Evolutionary conservation across 352 stramenopile species (phyloP), one percentile per base, ranked within the genome.

Genomic region (Globisporangium yorkense): DNA sequence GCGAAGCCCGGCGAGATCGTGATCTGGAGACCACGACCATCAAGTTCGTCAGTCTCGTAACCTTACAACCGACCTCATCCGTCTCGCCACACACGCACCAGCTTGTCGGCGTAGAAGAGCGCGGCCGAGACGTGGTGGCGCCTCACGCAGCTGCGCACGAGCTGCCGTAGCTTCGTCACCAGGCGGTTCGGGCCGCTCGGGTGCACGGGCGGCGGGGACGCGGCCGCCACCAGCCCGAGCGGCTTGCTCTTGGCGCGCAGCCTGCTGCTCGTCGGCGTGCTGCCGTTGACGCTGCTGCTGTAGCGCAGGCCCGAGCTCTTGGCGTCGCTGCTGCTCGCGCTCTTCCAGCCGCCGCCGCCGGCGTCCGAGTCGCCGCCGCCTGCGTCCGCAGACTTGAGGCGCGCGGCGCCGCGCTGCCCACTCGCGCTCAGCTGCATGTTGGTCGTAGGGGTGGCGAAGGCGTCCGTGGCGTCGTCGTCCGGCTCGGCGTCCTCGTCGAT

Each of bases 91-190:
- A 2, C 33, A 16, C 61, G 46, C 54, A 77, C 74, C 31, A 93
- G 59, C 69, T 94, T 94, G 54, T 94, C 84, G 3, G 82, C 76
- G 59, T 91, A 92, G 47, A 92, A 94, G 9, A 90, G 70, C 57
- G 84, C 82, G 4, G 78, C 71, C 0, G 53, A 51, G 21, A 72
- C 61, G 45, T 89, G 80, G 21, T 89, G 79, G 48, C 77, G 68
- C 21, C 73, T 66, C 9, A 70, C 60, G 61, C 74, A 90, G 47
- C 65, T 71, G 18, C 56, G 67, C 10, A 88, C 77, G 15, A 85
- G 64, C 20, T 56, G 52, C 44, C 75, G 67, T 29, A 89, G 68
- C 54, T 69, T 75, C 5, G 63, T 41, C 10, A 75, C 40, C 12
- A 58, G 63, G 7, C 60, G 54, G 13, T 27, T 66, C 29, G 54